These are phyloP conservation scores for Polyporus arcularius DNA, from an alignment of 768 basidiomycete species.

Conservation along the genomic window DNA sequence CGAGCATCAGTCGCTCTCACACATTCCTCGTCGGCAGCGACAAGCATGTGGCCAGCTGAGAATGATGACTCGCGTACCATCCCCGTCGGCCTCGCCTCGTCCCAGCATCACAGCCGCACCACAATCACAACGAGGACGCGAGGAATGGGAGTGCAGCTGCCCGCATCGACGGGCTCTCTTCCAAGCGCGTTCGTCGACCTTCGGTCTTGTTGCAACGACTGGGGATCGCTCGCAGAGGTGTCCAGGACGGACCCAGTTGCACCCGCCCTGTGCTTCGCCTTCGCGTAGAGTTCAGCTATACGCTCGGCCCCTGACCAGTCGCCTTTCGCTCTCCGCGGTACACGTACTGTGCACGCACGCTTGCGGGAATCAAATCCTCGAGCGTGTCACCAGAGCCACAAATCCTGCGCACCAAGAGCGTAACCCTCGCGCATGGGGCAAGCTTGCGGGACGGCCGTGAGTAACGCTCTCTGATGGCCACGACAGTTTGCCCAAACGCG, in stretches of 20 bases:
- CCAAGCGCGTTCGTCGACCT: too few species aligned
- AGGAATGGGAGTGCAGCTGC: constrained; percentile 3
- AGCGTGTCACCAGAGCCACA: neutral
- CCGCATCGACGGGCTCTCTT: neutral
- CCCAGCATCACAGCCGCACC: constrained; percentile 1
- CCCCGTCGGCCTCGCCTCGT: neutral
- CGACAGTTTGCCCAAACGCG: too few species aligned
- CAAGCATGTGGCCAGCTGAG: constrained; percentile 15
- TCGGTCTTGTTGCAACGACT: too few species aligned
- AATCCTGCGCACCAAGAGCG: neutral
- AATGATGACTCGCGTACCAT: constrained; percentile 12
- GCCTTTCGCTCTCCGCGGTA: neutral
- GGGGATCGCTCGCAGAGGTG: too few species aligned
- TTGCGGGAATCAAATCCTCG: constrained; percentile 10
- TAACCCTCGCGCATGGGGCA: neutral
- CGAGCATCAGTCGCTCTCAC: constrained; percentile 12
- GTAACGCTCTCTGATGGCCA: neutral
- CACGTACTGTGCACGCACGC: neutral
- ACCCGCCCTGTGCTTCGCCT: too few species aligned
- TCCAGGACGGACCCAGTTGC: too few species aligned
- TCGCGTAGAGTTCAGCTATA: too few species aligned
- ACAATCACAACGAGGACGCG: neutral
- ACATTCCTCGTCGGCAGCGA: constrained; percentile 12
- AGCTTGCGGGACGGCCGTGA: neutral
- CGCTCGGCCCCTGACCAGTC: neutral